These are phyloP conservation scores for Opeltia flavorubescens DNA, from an alignment of 495 filamentous ascomycete species.

Conservation along the genomic window DNA sequence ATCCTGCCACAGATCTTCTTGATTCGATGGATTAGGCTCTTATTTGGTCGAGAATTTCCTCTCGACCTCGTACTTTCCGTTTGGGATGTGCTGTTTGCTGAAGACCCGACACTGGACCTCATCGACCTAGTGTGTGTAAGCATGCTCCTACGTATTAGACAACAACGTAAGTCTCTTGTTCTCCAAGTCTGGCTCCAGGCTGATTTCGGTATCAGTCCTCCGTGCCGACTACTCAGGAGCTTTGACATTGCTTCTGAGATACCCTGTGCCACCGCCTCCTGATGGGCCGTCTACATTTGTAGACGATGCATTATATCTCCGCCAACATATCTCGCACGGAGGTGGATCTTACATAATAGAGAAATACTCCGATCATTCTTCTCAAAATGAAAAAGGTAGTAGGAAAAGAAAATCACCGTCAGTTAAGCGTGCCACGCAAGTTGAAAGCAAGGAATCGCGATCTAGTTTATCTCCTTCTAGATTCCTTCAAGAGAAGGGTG, in stretches of 20 bases:
- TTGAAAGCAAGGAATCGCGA: conserved; percentile 13
- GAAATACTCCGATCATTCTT: conserved; percentile 65
- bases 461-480: conserved; percentile 37
- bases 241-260: conserved; percentile 67
- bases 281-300: conserved; percentile 64
- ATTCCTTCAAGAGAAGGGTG: conserved; percentile 45
- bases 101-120: conserved; percentile 68
- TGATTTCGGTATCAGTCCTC: conserved; percentile 44
- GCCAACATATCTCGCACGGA: conserved; percentile 55
- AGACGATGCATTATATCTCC: conserved; percentile 75
- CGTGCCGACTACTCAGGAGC: conserved; percentile 75
- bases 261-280: conserved; percentile 50
- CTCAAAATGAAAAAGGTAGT: conserved; percentile 25
- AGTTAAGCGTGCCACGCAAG: conserved; percentile 21
- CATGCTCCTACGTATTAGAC: conserved; percentile 86
- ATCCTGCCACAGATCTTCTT: conserved; percentile 94
- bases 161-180: conserved; percentile 56
- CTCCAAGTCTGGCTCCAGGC: no score
- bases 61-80: conserved; percentile 71
- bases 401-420: conserved; percentile 21
- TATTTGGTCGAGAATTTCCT: conserved; percentile 88
- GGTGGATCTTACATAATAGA: conserved; percentile 62
- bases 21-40: conserved; percentile 90
- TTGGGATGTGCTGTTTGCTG: conserved; percentile 86
- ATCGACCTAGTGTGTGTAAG: conserved; percentile 82